Evolutionary conservation across 2,329 filamentous ascomycete species (phyloP).

Genomic region (Cladosporium halotolerans): DNA sequence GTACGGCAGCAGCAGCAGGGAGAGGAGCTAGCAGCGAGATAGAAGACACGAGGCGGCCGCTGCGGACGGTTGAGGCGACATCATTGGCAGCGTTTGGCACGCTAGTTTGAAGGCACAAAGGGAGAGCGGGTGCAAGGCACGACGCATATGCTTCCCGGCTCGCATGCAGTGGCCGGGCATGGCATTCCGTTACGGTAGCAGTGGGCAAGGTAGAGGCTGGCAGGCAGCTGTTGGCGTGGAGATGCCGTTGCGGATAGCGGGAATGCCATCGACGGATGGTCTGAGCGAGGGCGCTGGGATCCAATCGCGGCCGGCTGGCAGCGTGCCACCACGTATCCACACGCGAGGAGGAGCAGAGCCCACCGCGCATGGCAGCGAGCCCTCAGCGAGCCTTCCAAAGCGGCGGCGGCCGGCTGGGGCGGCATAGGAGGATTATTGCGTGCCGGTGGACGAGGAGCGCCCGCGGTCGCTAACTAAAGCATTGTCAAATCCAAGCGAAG

Average conservation of each 20-base stretch:
- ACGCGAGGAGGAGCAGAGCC: conserved; percentile 2
- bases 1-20: conserved; percentile 5
- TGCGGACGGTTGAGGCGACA: conserved; percentile 1
- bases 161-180: conserved; percentile 12
- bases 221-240: conserved; percentile 11
- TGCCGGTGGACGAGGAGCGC: background rate
- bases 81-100: conserved; percentile 11
- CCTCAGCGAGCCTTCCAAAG: background rate
- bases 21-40: background rate
- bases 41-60: conserved; percentile 5
- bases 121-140: conserved; percentile 9
- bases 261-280: background rate
- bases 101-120: conserved; percentile 8
- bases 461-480: background rate
- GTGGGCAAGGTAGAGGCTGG: conserved; percentile 4
- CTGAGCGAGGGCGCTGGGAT: conserved; percentile 8
- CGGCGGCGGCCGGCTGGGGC: background rate
- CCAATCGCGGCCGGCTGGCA: background rate
- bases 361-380: background rate
- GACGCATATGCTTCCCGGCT: conserved; percentile 8
- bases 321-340: conserved; percentile 10
- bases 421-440: background rate
- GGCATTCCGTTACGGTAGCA: conserved; percentile 11
- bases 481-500: background rate
- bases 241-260: conserved; percentile 10